These are phyloP conservation scores for Polyplosphaeria fusca DNA, from an alignment of 495 filamentous ascomycete genomes.

Conservation along the genomic window DNA sequence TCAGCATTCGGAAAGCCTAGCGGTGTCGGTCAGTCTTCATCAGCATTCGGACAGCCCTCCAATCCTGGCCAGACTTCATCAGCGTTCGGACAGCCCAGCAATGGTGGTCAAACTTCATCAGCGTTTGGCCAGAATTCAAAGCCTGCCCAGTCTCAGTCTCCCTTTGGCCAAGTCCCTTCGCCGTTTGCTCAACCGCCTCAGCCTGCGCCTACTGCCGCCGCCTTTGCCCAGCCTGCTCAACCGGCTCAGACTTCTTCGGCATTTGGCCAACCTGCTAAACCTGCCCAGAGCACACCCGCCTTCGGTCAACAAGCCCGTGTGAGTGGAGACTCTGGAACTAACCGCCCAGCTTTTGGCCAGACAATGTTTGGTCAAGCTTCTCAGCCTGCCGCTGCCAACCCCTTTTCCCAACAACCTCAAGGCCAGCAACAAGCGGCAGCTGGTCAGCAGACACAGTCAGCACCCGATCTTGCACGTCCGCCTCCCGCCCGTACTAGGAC, in stretches of 20 bases:
- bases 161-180: constrained; percentile 11
- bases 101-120: neutral
- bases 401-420: too few relatives aligned
- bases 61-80: neutral
- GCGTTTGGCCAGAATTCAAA: constrained; percentile 16
- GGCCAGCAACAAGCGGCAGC: too few relatives aligned
- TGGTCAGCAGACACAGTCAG: too few relatives aligned
- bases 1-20: constrained; percentile 15
- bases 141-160: constrained; percentile 7
- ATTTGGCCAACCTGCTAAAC: constrained; percentile 4
- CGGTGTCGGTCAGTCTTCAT: constrained; percentile 1
- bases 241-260: constrained; percentile 9
- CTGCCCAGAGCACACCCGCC: neutral
- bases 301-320: constrained; percentile 21
- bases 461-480: too few relatives aligned
- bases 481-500: too few relatives aligned
- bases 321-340: too few relatives aligned
- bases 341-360: constrained; percentile 25
- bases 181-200: constrained; percentile 15
- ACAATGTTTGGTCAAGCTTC: too few relatives aligned
- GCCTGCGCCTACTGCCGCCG: constrained; percentile 1
- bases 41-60: constrained; percentile 13
- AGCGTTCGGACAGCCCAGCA: constrained; percentile 14
- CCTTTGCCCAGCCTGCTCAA: constrained; percentile 19
- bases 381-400: constrained; percentile 37